Conservation (phyloP, 179 eudicot species). For the Corrigiola litoralis region DNA sequence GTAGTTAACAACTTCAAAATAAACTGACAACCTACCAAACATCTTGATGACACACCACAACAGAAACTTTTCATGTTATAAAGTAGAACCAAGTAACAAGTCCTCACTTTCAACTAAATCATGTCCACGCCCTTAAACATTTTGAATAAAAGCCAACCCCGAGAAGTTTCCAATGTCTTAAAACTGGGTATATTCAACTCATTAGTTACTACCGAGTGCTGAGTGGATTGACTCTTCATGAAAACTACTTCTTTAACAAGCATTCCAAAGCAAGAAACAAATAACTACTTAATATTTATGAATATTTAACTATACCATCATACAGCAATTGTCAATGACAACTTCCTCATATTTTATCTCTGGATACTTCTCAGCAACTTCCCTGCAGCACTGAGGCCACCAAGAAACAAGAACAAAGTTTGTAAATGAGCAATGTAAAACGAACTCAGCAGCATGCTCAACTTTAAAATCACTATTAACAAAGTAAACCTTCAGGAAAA, state of each 20-base stretch:
- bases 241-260: not conserved
- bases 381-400: constrained; percentile 83
- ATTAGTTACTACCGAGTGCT: too few species aligned
- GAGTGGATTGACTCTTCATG: not conserved
- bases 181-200: too few species aligned
- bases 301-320: constrained; percentile 66
- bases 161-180: too few species aligned
- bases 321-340: constrained; percentile 90
- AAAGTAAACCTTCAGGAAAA: constrained; percentile 68
- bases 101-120: too few species aligned
- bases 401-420: not conserved
- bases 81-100: too few species aligned
- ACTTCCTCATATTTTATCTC: constrained; percentile 92
- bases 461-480: constrained; percentile 2
- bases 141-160: too few species aligned
- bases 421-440: not conserved
- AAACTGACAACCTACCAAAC: too few species aligned
- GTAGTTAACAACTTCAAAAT: too few species aligned
- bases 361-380: constrained; percentile 97
- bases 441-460: constrained; percentile 7
- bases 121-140: too few species aligned
- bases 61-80: too few species aligned
- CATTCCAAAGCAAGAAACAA: not conserved
- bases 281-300: not conserved
- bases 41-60: too few species aligned